phyloP scores from a whole-genome alignment of 1,139 yeast species.

The Saccharomyces hybrid region DNA sequence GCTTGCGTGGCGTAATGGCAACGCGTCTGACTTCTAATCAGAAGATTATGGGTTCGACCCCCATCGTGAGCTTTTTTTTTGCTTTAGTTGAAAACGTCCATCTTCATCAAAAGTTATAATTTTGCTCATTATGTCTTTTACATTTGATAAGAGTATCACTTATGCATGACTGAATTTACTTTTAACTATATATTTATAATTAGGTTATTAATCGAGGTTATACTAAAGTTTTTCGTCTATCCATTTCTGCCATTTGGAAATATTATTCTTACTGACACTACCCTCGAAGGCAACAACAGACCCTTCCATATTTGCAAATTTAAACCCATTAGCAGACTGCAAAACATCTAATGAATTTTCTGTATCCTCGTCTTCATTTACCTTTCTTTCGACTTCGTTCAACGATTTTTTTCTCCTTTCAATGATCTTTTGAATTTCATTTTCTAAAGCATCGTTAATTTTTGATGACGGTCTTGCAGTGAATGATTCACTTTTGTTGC shows the following conservation, averaged over 20 bases:
- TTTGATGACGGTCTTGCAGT: conserved; percentile 66
- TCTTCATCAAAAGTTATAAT: no score
- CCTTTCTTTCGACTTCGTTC: conserved; percentile 25
- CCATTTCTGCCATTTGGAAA: conserved; percentile 68
- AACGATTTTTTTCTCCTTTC: conserved; percentile 24
- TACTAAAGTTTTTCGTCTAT: conserved; percentile 43
- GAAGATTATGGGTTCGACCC: conserved; percentile 57
- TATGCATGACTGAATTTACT: no score
- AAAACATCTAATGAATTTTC: conserved; percentile 10
- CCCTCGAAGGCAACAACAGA: conserved; percentile 66
- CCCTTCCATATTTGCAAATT: conserved; percentile 47
- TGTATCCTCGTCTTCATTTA: conserved; percentile 67
- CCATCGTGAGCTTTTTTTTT: conserved; percentile 39
- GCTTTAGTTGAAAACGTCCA: no score
- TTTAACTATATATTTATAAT: background rate
- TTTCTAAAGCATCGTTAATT: conserved; percentile 51
- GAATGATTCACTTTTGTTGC: conserved; percentile 79
- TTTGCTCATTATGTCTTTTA: no score
- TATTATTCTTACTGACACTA: conserved; percentile 51
- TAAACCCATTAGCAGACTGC: conserved; percentile 12
- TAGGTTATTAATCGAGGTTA: background rate
- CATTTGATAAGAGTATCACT: no score
- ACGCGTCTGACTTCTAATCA: conserved; percentile 57
- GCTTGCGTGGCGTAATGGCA: conserved; percentile 50
- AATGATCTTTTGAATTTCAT: conserved; percentile 47